Evolutionary conservation across 371 early-diverging fungal genomes (phyloP).

Genomic region (Actinomortierella ambigua): DNA sequence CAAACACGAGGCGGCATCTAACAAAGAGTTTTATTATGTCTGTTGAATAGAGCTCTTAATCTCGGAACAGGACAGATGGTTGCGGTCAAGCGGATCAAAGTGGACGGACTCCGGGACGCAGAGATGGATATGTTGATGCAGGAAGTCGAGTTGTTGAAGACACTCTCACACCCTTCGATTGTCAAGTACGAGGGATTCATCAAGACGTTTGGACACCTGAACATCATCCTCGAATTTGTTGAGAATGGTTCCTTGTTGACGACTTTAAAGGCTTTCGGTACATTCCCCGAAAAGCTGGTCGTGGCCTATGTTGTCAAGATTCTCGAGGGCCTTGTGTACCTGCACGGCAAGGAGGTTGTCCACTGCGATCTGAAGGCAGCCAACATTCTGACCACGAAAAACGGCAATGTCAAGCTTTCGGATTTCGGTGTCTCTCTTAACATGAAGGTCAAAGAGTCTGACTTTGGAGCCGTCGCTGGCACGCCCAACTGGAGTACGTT

Average conservation of each 20-base stretch:
- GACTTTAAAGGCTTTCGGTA: conserved; percentile 89
- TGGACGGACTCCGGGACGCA: conserved; percentile 65
- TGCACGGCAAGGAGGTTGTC: conserved; percentile 88
- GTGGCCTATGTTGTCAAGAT: conserved; percentile 90
- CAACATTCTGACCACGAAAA: conserved; percentile 93
- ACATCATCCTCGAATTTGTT: conserved; percentile 92
- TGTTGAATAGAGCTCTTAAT: conserved; percentile 69
- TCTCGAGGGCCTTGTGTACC: conserved; percentile 86
- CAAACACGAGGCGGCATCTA: no score
- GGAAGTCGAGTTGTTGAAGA: conserved; percentile 76
- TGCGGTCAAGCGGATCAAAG: conserved; percentile 85
- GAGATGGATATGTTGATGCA: conserved; percentile 70
- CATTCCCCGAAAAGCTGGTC: conserved; percentile 93
- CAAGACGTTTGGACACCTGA: conserved; percentile 70
- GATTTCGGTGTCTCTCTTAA: conserved; percentile 96
- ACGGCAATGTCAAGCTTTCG: conserved; percentile 93
- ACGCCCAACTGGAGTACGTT: conserved; percentile 95
- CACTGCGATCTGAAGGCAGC: conserved; percentile 98
- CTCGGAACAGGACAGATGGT: conserved; percentile 85
- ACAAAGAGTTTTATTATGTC: not conserved
- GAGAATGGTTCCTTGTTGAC: conserved; percentile 94
- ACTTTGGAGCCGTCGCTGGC: conserved; percentile 77
- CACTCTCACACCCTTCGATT: conserved; percentile 80
- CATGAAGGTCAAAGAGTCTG: conserved; percentile 65
- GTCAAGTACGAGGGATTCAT: conserved; percentile 89